phyloP scores from a whole-genome alignment of 176 grass and related monocot genomes.

The Pontederia paniculata region DNA sequence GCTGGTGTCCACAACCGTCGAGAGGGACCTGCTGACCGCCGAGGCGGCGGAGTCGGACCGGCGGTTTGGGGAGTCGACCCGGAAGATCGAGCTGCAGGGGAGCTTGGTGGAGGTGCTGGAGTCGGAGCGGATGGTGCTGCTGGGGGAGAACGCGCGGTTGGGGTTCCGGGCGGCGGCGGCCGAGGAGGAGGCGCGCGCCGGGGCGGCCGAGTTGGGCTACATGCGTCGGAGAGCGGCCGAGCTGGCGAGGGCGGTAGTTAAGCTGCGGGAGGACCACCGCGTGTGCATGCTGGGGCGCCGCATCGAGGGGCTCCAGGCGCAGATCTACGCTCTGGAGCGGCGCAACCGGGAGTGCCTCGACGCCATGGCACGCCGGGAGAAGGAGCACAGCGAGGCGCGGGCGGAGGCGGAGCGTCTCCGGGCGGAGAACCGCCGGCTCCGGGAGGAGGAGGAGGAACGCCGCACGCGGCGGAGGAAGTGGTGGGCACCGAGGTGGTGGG shows the following conservation, averaged over 20 bases:
- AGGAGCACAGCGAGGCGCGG: conserved; percentile 4
- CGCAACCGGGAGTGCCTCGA: conserved; percentile 71
- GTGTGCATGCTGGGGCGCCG: conserved; percentile 63
- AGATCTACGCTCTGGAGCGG: conserved; percentile 71
- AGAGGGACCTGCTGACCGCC: conserved; percentile 43
- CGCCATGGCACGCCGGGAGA: conserved; percentile 17
- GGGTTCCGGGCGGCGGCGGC: conserved; percentile 35
- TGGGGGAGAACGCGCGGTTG: conserved; percentile 84
- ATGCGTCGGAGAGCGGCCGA: conserved; percentile 63
- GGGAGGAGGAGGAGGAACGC: conserved; percentile 5
- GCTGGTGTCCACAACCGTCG: conserved; percentile 47
- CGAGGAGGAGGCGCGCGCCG: conserved; percentile 44
- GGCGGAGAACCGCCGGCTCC: conserved; percentile 7
- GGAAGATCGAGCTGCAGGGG: conserved; percentile 89
- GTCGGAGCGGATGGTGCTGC: conserved; percentile 76
- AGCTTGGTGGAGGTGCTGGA: conserved; percentile 84
- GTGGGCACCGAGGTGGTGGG: conserved; percentile 31
- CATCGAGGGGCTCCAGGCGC: conserved; percentile 66
- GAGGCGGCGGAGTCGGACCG: conserved; percentile 28
- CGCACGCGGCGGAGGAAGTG: neutral
- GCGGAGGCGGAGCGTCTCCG: neutral
- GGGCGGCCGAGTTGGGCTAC: conserved; percentile 50
- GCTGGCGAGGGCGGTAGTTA: conserved; percentile 52
- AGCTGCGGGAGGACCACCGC: conserved; percentile 79
- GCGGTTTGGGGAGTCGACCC: conserved; percentile 26